Evolutionary conservation across 305 asterid genomes (phyloP).

Genomic region (Fraxinus baroniana): DNA sequence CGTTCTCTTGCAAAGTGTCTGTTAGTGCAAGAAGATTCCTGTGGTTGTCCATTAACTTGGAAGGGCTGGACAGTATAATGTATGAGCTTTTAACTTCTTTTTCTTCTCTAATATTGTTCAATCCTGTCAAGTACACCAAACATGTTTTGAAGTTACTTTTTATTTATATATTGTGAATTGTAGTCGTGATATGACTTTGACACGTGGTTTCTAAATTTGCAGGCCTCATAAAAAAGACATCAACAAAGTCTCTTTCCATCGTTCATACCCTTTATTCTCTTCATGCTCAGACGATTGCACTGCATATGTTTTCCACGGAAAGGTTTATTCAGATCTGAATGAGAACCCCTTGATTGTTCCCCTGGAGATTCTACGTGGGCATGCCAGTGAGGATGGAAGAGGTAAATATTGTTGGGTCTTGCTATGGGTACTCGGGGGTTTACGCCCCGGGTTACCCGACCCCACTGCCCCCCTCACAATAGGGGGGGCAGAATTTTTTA

Average conservation of each 20-base stretch:
- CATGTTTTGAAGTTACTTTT: neutral
- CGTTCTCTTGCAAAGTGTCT: neutral
- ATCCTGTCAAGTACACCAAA: neutral
- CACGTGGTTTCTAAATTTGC: slow-evolving; percentile 24
- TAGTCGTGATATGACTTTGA: neutral
- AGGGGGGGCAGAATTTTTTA: too few species aligned
- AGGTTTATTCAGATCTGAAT: slow-evolving; percentile 90
- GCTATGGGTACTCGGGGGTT: too few species aligned
- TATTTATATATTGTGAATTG: neutral
- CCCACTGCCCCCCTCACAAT: too few species aligned
- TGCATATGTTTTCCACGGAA: slow-evolving; percentile 84
- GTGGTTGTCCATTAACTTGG: neutral
- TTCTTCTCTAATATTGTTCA: neutral
- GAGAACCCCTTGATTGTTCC: slow-evolving; percentile 88
- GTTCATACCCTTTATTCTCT: slow-evolving; percentile 87
- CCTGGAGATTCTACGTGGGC: slow-evolving; percentile 87
- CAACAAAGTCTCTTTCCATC: slow-evolving; percentile 74
- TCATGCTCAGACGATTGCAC: slow-evolving; percentile 94
- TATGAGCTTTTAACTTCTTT: neutral
- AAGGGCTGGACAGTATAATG: neutral
- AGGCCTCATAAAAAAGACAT: slow-evolving; percentile 87
- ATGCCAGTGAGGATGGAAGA: slow-evolving; percentile 67
- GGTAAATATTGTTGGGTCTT: slow-evolving; percentile 36
- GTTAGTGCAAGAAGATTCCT: neutral
- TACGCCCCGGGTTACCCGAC: too few species aligned